Evolutionary conservation across 495 filamentous ascomycete species (phyloP), one percentile per base, ranked within the genome.

Genomic region (Trichoderma orchidacearum): DNA sequence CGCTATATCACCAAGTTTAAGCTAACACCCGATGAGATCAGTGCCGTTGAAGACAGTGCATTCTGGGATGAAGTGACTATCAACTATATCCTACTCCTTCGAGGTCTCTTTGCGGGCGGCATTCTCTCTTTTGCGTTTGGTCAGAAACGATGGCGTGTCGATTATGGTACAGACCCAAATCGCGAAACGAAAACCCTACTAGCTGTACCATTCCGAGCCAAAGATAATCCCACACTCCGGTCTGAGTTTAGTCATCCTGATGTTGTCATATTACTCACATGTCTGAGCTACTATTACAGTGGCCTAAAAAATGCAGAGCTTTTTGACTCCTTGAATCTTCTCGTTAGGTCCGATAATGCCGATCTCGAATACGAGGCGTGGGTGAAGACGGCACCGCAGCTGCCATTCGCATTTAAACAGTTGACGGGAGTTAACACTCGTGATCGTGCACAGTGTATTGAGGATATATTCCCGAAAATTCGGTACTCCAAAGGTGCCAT

Each of bases 211-310:
- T 92, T 79, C 56, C 71, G 79, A n/a, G 80, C 81, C 1, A 92
- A 90, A 59, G 85, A 85, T 52, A 76, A 61, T 21, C 85, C 85
- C 1, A 71, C 83, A 0, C 68, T 73, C 0, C 72, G 80, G 3
- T 79, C 86, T 0, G 86, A 90, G 60, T 90, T 85, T 65, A 83
- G 84, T 32, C 85, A 91, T 59, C 85, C 85, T 0, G 86, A 91
- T 62, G 79, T 84, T 0, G 72, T 76, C 30, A 83, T 90, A 21
- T 56, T 82, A 5, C 62, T 91, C n/a, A 89, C 87, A 0, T 84
- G 71, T 25, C 65, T 89, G 3, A 78, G 72, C 31, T 89, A 86
- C 63, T 89, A 90, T 61, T 86, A 89, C 55, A 66, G 68, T 0
- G 85, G 86, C 2, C 72, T 91, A 0, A 60, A 41, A 0, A 64